Percentiles rank a stretch among this genome's conserved stretches.
Evolutionary conservation across 768 basidiomycete genomes (phyloP).

Genomic region (Pisolithus microcarpus): DNA sequence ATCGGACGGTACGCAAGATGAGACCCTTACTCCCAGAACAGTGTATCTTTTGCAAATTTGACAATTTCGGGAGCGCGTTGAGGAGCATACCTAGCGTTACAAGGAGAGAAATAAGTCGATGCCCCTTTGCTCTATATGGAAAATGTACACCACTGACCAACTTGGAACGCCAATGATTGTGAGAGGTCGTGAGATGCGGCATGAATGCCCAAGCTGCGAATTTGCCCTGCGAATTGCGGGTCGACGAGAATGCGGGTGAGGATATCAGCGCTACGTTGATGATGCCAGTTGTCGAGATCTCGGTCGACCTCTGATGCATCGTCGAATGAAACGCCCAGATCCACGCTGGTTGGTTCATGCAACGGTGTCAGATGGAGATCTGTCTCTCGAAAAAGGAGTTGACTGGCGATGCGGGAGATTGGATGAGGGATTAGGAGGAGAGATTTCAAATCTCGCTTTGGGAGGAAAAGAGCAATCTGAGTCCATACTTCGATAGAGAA

Average conservation of each 20-base stretch:
- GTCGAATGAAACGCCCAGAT: slow-evolving; percentile 3
- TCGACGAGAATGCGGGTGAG: slow-evolving; percentile 61
- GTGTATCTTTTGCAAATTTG: slow-evolving; percentile 52
- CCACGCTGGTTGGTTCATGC: slow-evolving; percentile 18
- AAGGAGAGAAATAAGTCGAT: not conserved
- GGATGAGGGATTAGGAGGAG: slow-evolving; percentile 58
- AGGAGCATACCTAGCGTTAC: slow-evolving; percentile 52
- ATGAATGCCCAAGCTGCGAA: slow-evolving; percentile 53
- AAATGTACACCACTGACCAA: slow-evolving; percentile 33
- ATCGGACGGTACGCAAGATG: slow-evolving; percentile 43
- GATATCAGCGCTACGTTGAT: slow-evolving; percentile 62
- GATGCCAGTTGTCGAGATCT: slow-evolving; percentile 42
- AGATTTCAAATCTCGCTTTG: slow-evolving; percentile 57
- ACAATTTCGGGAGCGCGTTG: slow-evolving; percentile 58
- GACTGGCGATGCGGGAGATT: slow-evolving; percentile 61
- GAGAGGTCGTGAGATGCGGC: slow-evolving; percentile 42
- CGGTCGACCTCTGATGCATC: slow-evolving; percentile 12
- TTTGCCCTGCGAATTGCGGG: slow-evolving; percentile 47
- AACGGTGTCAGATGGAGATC: slow-evolving; percentile 52
- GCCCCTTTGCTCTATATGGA: too few species aligned
- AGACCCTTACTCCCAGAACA: slow-evolving; percentile 52
- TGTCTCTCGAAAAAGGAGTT: slow-evolving; percentile 56
- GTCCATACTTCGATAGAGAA: slow-evolving; percentile 70
- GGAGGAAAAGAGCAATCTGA: slow-evolving; percentile 56
- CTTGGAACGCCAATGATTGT: slow-evolving; percentile 55